Conservation (phyloP, 768 basidiomycete species). For the Tylopilus cervinicoccineus region DNA sequence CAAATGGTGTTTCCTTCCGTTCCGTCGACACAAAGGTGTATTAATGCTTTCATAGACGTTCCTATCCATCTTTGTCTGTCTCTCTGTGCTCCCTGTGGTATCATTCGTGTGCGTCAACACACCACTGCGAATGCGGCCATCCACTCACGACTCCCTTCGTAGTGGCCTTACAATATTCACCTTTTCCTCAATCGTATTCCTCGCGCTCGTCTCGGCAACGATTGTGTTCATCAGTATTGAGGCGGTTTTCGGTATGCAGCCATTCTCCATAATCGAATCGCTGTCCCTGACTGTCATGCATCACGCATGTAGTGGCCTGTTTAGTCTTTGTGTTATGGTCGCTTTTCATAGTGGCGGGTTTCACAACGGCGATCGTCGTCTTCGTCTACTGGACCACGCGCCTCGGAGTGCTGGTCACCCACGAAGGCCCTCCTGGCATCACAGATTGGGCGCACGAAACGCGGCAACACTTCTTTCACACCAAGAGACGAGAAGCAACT, state of each 20-base stretch:
- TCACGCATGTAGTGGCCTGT: conserved; percentile 27
- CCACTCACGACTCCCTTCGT: neutral
- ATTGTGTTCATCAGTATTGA: conserved; percentile 32
- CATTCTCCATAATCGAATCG: neutral
- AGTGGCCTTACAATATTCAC: conserved; percentile 35
- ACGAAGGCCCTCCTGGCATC: conserved; percentile 30
- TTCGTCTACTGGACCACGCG: conserved; percentile 32
- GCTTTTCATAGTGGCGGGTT: conserved; percentile 31
- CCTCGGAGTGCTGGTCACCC: conserved; percentile 33
- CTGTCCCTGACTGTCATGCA: conserved; percentile 1
- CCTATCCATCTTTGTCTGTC: conserved; percentile 34
- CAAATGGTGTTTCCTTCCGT: conserved; percentile 18
- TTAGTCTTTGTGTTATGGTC: conserved; percentile 32
- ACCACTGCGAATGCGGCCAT: conserved; percentile 9
- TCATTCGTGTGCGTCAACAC: conserved; percentile 37
- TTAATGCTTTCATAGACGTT: conserved; percentile 34
- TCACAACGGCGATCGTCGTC: conserved; percentile 30
- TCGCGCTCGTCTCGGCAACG: conserved; percentile 35
- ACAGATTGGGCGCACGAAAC: conserved; percentile 31
- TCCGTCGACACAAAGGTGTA: neutral
- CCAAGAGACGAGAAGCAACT: conserved; percentile 14
- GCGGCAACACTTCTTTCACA: conserved; percentile 17
- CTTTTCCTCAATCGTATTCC: conserved; percentile 32
- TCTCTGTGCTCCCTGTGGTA: conserved; percentile 33
- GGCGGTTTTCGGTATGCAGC: conserved; percentile 23